Evolutionary conservation across 345 rosid species (phyloP).

Genomic region (Citropsis articulata): DNA sequence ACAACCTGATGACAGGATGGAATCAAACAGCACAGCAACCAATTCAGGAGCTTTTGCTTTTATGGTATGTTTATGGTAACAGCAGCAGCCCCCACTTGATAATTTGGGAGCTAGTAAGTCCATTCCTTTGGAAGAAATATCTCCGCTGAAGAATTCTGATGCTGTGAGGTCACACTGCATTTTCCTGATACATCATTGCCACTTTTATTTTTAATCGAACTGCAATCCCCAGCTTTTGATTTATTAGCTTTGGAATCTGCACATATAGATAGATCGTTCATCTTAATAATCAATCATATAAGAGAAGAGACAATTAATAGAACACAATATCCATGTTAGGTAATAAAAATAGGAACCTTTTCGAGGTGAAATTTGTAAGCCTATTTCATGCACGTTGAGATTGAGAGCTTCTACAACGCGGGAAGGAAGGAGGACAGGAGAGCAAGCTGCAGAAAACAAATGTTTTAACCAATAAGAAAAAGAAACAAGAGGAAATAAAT

Average conservation of each 20-base stretch:
- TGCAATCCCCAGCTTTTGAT: constrained; percentile 1
- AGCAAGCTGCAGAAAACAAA: constrained; percentile 34
- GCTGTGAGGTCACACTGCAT: constrained; percentile 11
- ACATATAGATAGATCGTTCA: neutral
- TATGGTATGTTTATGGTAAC: constrained; percentile 2
- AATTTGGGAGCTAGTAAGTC: constrained; percentile 45
- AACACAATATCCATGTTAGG: neutral
- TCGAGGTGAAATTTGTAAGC: constrained; percentile 29
- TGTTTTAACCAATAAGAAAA: too few species aligned
- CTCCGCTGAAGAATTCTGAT: constrained; percentile 48
- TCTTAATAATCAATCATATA: neutral
- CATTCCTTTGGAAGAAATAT: constrained; percentile 77
- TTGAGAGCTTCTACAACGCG: constrained; percentile 48
- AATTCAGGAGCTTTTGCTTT: constrained; percentile 7
- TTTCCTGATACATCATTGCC: constrained; percentile 17
- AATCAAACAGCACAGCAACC: constrained; percentile 5
- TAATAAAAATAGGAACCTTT: constrained; percentile 17
- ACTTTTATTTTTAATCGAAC: constrained; percentile 7
- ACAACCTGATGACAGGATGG: neutral
- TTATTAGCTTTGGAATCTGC: constrained; percentile 14
- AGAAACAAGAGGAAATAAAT: too few species aligned
- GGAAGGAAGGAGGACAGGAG: constrained; percentile 40
- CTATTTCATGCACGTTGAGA: constrained; percentile 35
- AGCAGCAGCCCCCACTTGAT: neutral
- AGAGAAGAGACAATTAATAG: neutral